phyloP scores from a whole-genome alignment of 805 yeast species.

The Yamadazyma scolyti region DNA sequence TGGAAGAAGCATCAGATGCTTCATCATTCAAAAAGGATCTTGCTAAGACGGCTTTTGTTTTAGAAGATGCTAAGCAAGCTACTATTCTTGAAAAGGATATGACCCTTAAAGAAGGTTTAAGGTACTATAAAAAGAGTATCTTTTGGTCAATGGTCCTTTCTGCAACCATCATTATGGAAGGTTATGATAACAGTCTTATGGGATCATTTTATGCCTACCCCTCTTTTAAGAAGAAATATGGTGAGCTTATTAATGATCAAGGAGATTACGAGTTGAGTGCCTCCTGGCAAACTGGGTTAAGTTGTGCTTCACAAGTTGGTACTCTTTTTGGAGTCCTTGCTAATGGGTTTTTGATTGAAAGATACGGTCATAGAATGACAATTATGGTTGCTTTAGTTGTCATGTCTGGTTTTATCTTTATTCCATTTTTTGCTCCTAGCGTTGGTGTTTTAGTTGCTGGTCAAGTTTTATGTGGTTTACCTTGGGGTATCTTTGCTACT shows the following conservation, averaged over 20 bases:
- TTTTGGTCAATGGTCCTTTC: conserved; percentile 44
- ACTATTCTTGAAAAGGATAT: conserved; percentile 16
- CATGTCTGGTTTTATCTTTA: conserved; percentile 26
- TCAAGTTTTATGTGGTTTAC: conserved; percentile 36
- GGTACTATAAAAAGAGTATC: conserved; percentile 33
- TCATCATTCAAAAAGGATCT: conserved; percentile 11
- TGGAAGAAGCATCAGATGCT: conserved; percentile 6
- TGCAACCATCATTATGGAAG: conserved; percentile 38
- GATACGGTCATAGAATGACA: conserved; percentile 39
- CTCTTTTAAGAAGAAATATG: conserved; percentile 28
- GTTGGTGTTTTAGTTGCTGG: conserved; percentile 36
- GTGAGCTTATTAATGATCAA: conserved; percentile 24
- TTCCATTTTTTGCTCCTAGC: conserved; percentile 36
- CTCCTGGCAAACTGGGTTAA: conserved; percentile 28
- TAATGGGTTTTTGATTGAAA: conserved; percentile 39
- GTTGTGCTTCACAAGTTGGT: conserved; percentile 28
- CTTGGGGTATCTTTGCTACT: conserved; percentile 40
- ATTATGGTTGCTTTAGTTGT: conserved; percentile 21
- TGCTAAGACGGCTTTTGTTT: conserved; percentile 6
- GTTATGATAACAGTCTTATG: conserved; percentile 32
- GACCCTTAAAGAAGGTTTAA: conserved; percentile 25
- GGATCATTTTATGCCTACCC: conserved; percentile 33
- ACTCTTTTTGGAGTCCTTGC: conserved; percentile 40
- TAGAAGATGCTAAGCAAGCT: conserved; percentile 16
- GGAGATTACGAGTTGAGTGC: conserved; percentile 18